Evolutionary conservation across 129 eudicot species (phyloP).

Genomic region (Ambrosia trifida): DNA sequence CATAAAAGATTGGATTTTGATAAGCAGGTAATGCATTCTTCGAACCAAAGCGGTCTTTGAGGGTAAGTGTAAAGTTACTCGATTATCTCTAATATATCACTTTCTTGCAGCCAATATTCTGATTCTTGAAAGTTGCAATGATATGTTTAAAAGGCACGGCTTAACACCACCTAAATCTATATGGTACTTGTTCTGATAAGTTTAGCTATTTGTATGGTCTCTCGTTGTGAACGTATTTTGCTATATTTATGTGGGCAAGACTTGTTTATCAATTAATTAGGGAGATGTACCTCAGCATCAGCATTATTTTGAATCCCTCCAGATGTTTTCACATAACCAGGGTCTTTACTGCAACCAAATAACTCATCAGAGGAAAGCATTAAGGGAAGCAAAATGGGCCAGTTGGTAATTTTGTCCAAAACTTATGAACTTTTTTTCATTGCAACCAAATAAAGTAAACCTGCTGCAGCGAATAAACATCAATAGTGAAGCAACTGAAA

Average conservation of each 20-base stretch:
- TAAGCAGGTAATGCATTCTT: not conserved
- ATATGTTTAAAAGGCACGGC: constrained; percentile 11
- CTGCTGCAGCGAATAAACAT: constrained; percentile 86
- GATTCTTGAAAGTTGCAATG: too few species aligned
- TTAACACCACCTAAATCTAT: not conserved
- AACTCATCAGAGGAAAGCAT: constrained; percentile 18
- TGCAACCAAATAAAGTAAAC: constrained; percentile 38
- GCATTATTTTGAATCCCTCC: constrained; percentile 33
- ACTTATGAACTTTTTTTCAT: not conserved
- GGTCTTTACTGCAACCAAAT: constrained; percentile 77
- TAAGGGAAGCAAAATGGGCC: not conserved
- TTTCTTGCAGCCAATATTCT: too few species aligned
- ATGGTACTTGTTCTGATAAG: constrained; percentile 2
- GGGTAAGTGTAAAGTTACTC: too few species aligned
- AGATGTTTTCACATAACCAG: constrained; percentile 64
- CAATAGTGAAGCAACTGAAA: constrained; percentile 57
- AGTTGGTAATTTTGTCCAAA: not conserved
- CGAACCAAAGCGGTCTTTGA: not conserved
- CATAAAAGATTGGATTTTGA: not conserved
- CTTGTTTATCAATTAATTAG: not conserved
- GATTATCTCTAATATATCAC: too few species aligned
- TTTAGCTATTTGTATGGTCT: not conserved
- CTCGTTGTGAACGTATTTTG: not conserved
- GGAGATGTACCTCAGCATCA: constrained; percentile 57
- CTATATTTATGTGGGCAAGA: constrained; percentile 10